A percentile compares a stretch with the other conserved stretches of the same genome.
These are phyloP conservation scores for Litchi chinensis DNA, from an alignment of 345 rosid species.

Conservation along the genomic window DNA sequence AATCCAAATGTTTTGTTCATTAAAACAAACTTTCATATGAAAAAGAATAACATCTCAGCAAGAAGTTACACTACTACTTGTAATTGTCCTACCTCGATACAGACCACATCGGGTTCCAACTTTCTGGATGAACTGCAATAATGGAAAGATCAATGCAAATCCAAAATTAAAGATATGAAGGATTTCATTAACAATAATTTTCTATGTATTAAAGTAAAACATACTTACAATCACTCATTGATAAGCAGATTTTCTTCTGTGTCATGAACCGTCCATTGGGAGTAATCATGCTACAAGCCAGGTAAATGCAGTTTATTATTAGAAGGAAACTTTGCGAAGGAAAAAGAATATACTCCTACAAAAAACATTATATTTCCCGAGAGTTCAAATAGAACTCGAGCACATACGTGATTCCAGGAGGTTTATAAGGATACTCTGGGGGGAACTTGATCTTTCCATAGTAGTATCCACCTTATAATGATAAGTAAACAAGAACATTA, in stretches of 20 bases:
- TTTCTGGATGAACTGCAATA: constrained; percentile 95
- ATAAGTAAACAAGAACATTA: background rate
- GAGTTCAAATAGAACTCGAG: constrained; percentile 22
- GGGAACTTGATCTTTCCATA: constrained; percentile 98
- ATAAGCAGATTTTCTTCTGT: constrained; percentile 95
- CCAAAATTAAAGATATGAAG: constrained; percentile 5
- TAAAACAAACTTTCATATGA: background rate
- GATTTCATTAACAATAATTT: background rate
- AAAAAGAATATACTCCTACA: background rate
- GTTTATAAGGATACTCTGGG: constrained; percentile 94
- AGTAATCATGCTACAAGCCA: constrained; percentile 74
- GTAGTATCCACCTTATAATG: constrained; percentile 70
- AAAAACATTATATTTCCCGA: constrained; percentile 3
- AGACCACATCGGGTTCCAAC: constrained; percentile 99
- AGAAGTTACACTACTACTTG: constrained; percentile 9
- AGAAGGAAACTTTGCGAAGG: background rate
- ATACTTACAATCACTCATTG: constrained; percentile 98
- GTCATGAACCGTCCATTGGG: constrained; percentile 98
- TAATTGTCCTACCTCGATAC: constrained; percentile 71
- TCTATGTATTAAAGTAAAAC: constrained; percentile 12
- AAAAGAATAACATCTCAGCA: constrained; percentile 6
- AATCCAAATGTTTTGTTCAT: constrained; percentile 2
- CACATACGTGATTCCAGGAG: constrained; percentile 95
- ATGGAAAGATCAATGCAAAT: constrained; percentile 19
- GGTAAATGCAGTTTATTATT: background rate